These are phyloP conservation scores for Boletus smithii DNA, from an alignment of 1,284 basidiomycete genomes.

Conservation along the genomic window DNA sequence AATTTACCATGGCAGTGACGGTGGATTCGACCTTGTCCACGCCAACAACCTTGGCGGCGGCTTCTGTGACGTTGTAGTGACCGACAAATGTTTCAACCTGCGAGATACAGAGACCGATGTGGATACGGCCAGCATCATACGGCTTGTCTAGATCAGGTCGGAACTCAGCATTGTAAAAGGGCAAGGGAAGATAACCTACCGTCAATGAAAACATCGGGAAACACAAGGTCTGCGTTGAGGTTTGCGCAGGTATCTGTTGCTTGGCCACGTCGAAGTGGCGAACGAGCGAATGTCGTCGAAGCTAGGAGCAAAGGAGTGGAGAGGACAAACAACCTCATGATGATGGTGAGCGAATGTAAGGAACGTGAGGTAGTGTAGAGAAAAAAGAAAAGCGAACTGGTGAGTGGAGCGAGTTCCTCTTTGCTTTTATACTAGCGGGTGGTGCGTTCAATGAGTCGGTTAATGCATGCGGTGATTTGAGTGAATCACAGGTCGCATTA, in stretches of 20 bases:
- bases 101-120: constrained; percentile 17
- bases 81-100: constrained; percentile 15
- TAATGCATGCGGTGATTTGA: no score
- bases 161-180: no score
- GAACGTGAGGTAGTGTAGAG: background rate
- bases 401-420: background rate
- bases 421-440: no score
- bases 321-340: constrained; percentile 19
- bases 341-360: background rate
- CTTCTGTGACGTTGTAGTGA: constrained; percentile 14
- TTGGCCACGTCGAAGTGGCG: constrained; percentile 8
- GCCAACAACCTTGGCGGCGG: constrained; percentile 20
- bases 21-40: constrained; percentile 12
- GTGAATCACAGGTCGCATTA: no score
- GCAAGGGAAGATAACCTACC: constrained; percentile 2
- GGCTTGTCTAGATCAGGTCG: constrained; percentile 9
- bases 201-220: constrained; percentile 14
- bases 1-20: constrained; percentile 14
- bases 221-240: constrained; percentile 14
- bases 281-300: constrained; percentile 16
- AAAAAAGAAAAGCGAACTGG: background rate
- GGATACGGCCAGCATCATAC: constrained; percentile 20
- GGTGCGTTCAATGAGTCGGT: no score
- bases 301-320: constrained; percentile 19
- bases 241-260: constrained; percentile 16